Conservation (phyloP, 805 yeast genomes). For the Cyberlindnera maritima region DNA sequence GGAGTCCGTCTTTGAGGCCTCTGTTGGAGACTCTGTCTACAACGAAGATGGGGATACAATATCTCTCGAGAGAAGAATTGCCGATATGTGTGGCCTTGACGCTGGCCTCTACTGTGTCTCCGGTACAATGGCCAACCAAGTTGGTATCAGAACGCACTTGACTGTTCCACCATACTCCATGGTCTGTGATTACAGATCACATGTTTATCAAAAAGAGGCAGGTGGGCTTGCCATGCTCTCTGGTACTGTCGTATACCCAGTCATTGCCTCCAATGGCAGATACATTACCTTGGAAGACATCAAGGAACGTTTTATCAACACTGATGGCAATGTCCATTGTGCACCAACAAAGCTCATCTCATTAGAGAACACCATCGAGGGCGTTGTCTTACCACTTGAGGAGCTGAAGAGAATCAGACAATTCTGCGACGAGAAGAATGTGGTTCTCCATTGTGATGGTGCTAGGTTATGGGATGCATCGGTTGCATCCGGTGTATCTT, state of each 20-base stretch:
- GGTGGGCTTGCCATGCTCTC: conserved; percentile 87
- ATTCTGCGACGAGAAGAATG: conserved; percentile 61
- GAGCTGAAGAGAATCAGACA: conserved; percentile 70
- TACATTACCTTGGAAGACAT: conserved; percentile 80
- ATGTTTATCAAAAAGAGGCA: conserved; percentile 79
- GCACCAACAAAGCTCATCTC: conserved; percentile 86
- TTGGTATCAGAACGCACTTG: conserved; percentile 77
- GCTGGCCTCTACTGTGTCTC: conserved; percentile 83
- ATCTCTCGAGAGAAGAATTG: conserved; percentile 61
- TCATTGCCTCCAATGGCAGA: conserved; percentile 74
- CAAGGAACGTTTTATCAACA: conserved; percentile 52
- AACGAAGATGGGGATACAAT: conserved; percentile 74
- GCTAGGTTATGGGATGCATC: conserved; percentile 93
- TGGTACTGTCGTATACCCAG: conserved; percentile 91
- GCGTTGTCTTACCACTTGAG: conserved; percentile 76
- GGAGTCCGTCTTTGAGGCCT: conserved; percentile 51
- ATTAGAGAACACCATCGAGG: conserved; percentile 84
- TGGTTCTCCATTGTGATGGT: conserved; percentile 84
- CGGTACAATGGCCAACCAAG: conserved; percentile 89
- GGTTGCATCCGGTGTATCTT: conserved; percentile 51
- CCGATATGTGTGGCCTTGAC: conserved; percentile 71
- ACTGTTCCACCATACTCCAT: conserved; percentile 82
- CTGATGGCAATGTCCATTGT: conserved; percentile 78
- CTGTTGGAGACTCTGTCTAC: conserved; percentile 86
- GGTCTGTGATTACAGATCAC: conserved; percentile 81